Conservation (phyloP, 129 eudicot species). For the Flaveria bidentis region DNA sequence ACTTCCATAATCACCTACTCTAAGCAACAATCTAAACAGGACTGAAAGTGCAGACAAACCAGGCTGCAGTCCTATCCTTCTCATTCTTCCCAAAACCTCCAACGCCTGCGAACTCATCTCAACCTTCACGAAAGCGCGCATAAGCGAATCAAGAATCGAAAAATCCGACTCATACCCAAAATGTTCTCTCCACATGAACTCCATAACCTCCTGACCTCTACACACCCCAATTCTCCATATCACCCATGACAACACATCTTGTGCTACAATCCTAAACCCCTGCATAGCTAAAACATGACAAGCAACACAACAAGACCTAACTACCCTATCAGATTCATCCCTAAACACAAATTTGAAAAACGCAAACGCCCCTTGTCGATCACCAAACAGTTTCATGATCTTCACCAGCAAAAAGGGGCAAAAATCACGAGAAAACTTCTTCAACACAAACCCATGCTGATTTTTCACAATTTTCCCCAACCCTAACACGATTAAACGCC, state of each 20-base stretch:
- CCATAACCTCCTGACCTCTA: constrained; percentile 56
- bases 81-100: constrained; percentile 56
- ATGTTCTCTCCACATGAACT: constrained; percentile 63
- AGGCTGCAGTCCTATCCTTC: constrained; percentile 62
- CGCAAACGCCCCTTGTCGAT: constrained; percentile 50
- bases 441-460: constrained; percentile 24
- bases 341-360: constrained; percentile 61
- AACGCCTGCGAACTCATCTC: constrained; percentile 54
- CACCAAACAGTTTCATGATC: constrained; percentile 53
- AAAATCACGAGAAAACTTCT: constrained; percentile 46
- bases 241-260: constrained; percentile 69
- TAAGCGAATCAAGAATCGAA: constrained; percentile 73
- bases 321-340: constrained; percentile 41
- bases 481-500: constrained; percentile 58
- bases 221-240: constrained; percentile 47
- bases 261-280: constrained; percentile 56
- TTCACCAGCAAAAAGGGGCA: constrained; percentile 60
- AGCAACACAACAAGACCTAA: constrained; percentile 51
- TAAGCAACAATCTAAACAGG: constrained; percentile 57
- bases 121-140: constrained; percentile 65
- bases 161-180: constrained; percentile 59
- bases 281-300: constrained; percentile 53
- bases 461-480: constrained; percentile 56
- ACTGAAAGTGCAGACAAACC: constrained; percentile 54
- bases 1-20: constrained; percentile 78